Evolutionary conservation across 2,329 filamentous ascomycete species (phyloP).

Genomic region (Thermothelomyces thermophilus): DNA sequence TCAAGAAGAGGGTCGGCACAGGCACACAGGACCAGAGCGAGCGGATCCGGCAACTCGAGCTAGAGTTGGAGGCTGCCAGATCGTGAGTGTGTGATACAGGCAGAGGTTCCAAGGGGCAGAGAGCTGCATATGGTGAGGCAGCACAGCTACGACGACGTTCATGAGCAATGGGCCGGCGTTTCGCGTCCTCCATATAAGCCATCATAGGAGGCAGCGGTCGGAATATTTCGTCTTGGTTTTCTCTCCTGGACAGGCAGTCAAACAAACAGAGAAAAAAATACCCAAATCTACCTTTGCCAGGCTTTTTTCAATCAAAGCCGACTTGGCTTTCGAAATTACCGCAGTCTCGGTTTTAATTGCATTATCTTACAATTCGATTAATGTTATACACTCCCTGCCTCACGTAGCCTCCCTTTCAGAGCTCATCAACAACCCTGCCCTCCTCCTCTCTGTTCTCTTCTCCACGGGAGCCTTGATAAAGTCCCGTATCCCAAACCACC

Average conservation of each 20-base stretch:
- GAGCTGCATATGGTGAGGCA: neutral
- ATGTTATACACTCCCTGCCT: neutral
- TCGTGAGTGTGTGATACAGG: slow-evolving; percentile 37
- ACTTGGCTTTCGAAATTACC: neutral
- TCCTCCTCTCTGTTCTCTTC: neutral
- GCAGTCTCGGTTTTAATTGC: too few species aligned
- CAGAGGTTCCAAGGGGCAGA: neutral
- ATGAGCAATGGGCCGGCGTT: slow-evolving; percentile 10
- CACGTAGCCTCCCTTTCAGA: neutral
- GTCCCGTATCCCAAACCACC: slow-evolving; percentile 52
- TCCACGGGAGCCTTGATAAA: slow-evolving; percentile 22
- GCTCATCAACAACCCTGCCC: neutral
- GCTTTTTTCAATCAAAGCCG: neutral
- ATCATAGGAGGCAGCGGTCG: neutral
- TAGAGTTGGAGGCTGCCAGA: slow-evolving; percentile 58
- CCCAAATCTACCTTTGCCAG: slow-evolving; percentile 1
- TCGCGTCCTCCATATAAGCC: neutral
- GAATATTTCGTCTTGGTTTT: slow-evolving; percentile 7
- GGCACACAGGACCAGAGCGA: slow-evolving; percentile 57
- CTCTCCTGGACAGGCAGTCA: slow-evolving; percentile 11
- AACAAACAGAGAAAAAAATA: slow-evolving; percentile 11
- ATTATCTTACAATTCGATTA: neutral
- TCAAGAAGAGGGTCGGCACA: slow-evolving; percentile 71
- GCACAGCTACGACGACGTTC: slow-evolving; percentile 6
- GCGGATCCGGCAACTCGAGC: slow-evolving; percentile 59